A percentile compares a stretch with the other conserved stretches of the same genome.
These are phyloP conservation scores for Nigrospora sphaerica DNA, from an alignment of 2,329 filamentous ascomycete species.

Conservation along the genomic window DNA sequence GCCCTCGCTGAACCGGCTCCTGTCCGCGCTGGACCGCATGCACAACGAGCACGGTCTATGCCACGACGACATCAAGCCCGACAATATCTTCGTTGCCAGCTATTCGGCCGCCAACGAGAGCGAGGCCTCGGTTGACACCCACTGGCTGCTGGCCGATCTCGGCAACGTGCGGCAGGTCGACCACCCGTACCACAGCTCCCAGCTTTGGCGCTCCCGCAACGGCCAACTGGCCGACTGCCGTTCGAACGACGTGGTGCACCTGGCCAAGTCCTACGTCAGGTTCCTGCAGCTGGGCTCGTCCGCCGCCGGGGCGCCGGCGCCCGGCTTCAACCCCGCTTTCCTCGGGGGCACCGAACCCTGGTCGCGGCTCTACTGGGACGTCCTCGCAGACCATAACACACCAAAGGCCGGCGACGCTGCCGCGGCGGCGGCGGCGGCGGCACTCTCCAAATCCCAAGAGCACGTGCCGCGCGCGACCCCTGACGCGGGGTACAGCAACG, in stretches of 20 bases:
- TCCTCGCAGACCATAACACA: too few species aligned
- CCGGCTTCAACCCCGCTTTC: conserved; percentile 17
- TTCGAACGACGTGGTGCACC: conserved; percentile 21
- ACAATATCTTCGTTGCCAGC: conserved; percentile 21
- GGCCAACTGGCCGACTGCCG: conserved; percentile 22
- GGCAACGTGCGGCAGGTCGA: conserved; percentile 21
- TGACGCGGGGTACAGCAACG: too few species aligned
- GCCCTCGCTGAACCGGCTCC: conserved; percentile 18
- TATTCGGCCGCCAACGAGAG: neutral
- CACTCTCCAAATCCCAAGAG: too few species aligned
- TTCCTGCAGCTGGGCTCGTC: conserved; percentile 17
- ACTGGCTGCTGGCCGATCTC: conserved; percentile 23
- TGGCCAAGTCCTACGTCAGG: conserved; percentile 20
- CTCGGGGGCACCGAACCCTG: conserved; percentile 1
- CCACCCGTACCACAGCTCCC: conserved; percentile 22
- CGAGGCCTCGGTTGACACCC: conserved; percentile 4
- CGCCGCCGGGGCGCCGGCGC: conserved; percentile 2
- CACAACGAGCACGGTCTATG: conserved; percentile 18
- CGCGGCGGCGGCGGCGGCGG: too few species aligned
- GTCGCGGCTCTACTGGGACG: neutral
- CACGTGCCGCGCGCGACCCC: too few species aligned
- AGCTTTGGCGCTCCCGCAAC: conserved; percentile 20
- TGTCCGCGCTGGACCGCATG: conserved; percentile 16
- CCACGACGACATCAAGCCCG: conserved; percentile 25
- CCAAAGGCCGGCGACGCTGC: too few species aligned